Percentiles rank a stretch among this genome's conserved stretches.
These are phyloP conservation scores for Xylaria sp. DNA, from an alignment of 2,329 filamentous ascomycete species.

Conservation along the genomic window DNA sequence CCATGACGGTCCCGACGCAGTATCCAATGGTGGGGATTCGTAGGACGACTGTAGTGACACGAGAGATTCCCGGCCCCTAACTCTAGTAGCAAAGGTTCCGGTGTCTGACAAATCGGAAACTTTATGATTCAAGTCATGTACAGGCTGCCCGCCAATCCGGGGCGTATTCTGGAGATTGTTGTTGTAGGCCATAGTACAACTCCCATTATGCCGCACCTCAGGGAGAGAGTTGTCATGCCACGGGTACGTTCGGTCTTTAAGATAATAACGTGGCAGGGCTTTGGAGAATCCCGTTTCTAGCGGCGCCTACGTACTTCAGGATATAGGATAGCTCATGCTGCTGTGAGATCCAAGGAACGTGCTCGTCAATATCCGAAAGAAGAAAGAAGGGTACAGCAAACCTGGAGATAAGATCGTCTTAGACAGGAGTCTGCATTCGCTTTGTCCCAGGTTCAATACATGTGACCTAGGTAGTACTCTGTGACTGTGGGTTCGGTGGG, in stretches of 20 bases:
- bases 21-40: slow-evolving; percentile 23
- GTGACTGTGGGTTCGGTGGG: neutral
- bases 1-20: slow-evolving; percentile 22
- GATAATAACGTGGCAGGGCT: slow-evolving; percentile 13
- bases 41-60: slow-evolving; percentile 36
- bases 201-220: slow-evolving; percentile 20
- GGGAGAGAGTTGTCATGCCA: slow-evolving; percentile 8
- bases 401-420: neutral
- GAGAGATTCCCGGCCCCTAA: slow-evolving; percentile 37
- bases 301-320: slow-evolving; percentile 2
- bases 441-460: neutral
- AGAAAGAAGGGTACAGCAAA: slow-evolving; percentile 1
- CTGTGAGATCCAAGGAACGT: neutral
- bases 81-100: slow-evolving; percentile 11
- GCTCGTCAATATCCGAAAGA: neutral
- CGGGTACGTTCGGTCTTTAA: slow-evolving; percentile 22
- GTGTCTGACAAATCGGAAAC: slow-evolving; percentile 36
- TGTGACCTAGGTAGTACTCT: neutral
- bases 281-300: slow-evolving; percentile 3
- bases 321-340: slow-evolving; percentile 4
- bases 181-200: slow-evolving; percentile 31
- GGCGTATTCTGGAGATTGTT: slow-evolving; percentile 22
- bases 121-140: slow-evolving; percentile 32
- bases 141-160: slow-evolving; percentile 18
- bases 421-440: neutral